Base-by-base conservation (phyloP, 768 basidiomycete species). In the Boletus rubescentipes region DNA sequence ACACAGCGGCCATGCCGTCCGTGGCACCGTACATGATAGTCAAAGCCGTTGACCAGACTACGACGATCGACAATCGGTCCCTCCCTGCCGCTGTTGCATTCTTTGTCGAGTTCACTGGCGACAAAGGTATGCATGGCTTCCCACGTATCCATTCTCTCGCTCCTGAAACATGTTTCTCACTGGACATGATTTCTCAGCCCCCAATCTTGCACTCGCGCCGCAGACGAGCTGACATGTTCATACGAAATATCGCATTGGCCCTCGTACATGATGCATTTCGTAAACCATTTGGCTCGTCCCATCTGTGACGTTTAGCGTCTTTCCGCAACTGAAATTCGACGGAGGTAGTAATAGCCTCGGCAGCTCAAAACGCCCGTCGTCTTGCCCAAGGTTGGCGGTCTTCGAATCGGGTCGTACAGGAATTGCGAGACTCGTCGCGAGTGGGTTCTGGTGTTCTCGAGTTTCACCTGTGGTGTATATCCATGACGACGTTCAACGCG, bases 251-350 rank as follows among this genome's bases (percentile, higher is more conserved):
- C 18, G 2, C 9, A 3, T 52, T 21, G 26, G 38, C 31, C 14
- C n/a, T 46, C 23, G 14, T 38, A 5, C 35, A 35, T 10, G 54
- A 40, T 0, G 1, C 8, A 5, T 20, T 60, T 3, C 29, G 53
- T 16, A 46, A 52, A n/a, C 67, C 65, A 39, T 67, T 18, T 43
- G 65, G 36, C 47, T 68, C 10, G 60, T 67, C 20, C 36, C 46
- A 41, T 9, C 46, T 7, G 64, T 58, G 16, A 67, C 67, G 11
- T 67, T 67, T 40, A 56, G 54, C 11, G 62, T 52, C 3, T 69
- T 58, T 37, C 43, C 54, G n/a, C 57, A 53, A 23, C 35, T 53
- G 36, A 67, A 46, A 18, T 44, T 51, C 6, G 60, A 67, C 32
- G 49, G 51, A 36, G 46, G 53, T 2, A 46, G 49, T 3, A 29